These are phyloP conservation scores for Leucogyrophana mollusca DNA, from an alignment of 768 basidiomycete genomes.

Conservation along the genomic window DNA sequence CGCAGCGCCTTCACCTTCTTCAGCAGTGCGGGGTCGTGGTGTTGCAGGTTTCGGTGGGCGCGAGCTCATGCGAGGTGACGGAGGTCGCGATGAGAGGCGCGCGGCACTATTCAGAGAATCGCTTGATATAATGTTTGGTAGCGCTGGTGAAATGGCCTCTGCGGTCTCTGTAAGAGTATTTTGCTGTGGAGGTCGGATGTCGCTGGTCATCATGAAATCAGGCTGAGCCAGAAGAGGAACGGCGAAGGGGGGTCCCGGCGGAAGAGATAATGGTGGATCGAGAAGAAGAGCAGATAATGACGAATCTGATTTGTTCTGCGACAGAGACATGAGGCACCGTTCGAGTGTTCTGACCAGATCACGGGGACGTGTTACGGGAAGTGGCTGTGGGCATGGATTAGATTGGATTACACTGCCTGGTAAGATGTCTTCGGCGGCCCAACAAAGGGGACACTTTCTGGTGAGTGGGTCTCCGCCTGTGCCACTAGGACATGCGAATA, in stretches of 20 bases:
- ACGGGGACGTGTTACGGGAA: conserved; percentile 7
- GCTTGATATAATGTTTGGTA: background rate
- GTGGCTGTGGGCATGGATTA: conserved; percentile 9
- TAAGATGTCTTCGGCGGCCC: conserved; percentile 8
- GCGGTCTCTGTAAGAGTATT: background rate
- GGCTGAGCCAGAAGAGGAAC: background rate
- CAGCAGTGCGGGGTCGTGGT: conserved; percentile 37
- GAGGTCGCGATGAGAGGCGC: background rate
- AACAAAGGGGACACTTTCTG: conserved; percentile 4
- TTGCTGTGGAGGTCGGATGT: background rate
- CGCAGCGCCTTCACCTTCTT: conserved; percentile 22
- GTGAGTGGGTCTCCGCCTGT: background rate
- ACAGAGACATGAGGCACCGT: conserved; percentile 2
- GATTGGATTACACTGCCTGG: conserved; percentile 8
- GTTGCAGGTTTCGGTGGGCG: conserved; percentile 33
- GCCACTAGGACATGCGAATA: conserved; percentile 8
- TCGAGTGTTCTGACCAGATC: background rate
- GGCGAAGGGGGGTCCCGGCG: background rate
- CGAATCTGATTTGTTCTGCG: conserved; percentile 1
- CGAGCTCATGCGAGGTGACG: conserved; percentile 7
- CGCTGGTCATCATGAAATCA: conserved; percentile 1
- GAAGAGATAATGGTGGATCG: conserved; percentile 5
- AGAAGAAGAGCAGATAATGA: background rate
- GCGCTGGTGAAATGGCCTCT: background rate
- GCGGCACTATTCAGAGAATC: too few species aligned